Base-by-base conservation (phyloP, 2,329 filamentous ascomycete genomes). In the Fusarium graminum region DNA sequence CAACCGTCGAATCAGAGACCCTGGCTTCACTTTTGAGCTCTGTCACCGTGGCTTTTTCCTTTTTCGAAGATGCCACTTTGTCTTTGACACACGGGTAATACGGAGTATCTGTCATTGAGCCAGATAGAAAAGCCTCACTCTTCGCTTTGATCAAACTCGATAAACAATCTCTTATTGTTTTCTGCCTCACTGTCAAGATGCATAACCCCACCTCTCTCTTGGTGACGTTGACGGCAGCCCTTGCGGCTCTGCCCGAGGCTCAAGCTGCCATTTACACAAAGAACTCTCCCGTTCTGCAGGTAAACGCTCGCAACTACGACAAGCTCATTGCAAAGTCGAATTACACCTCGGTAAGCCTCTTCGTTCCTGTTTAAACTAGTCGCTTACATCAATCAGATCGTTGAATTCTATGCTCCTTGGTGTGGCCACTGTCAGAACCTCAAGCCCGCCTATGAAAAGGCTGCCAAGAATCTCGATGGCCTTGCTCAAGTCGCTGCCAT, bases 371-470 rank as follows among this genome's bases (percentile, higher is more conserved):
- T 11, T 9, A 6, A 14, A 22, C n/a, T 51, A 26, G 2, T 42
- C 52, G 51, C 46, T 56, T 57, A 46, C 36, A 50, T n/a, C 12
- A 36, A 6, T 9, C 68, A 89, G 85, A 85, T 88, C 43, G 80
- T 88, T 76, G 92, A 94, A 80, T 98, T 98, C 85, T 98, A 97
- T 75, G 94, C 94, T 10, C 94, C 94, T 25, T 98, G 94, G 94
- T 98, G 95, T 74, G 95, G 94, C 40, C 95, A 98, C 81, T 99
- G 95, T 82, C 87, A 97, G 80, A 97, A 91, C 80, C 90, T 99
- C 74, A 94, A 97, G 81, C 94, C 94, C 4, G 92, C 92, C 42
- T 99, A 95, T 80, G 94, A 98, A 79, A 97, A 97, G 79, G 94
- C 90, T 3, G 95, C 95, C 71, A 91, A 90, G 74, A 93, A 89